A percentile compares a stretch with the other conserved stretches of the same genome.
phyloP scores from a whole-genome alignment of 352 stramenopile species.

The Globisporangium heterothallicum region DNA sequence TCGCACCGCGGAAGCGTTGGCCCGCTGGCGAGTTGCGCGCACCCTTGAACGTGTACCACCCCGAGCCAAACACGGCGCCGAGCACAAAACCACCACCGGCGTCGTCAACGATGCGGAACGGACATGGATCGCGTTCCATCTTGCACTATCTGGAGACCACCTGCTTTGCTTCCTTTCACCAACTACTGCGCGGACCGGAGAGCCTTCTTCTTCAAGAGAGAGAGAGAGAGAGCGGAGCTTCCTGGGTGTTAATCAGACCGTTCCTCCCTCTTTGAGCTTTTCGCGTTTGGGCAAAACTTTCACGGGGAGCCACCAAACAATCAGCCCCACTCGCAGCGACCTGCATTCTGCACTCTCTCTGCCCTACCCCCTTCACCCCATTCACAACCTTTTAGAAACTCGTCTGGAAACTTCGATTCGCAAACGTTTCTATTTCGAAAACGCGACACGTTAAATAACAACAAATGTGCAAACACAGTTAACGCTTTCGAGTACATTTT shows the following conservation, averaged over 20 bases:
- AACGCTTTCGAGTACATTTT: background rate
- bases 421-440: too few species aligned
- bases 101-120: constrained; percentile 98
- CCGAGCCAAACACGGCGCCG: constrained; percentile 91
- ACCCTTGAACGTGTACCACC: constrained; percentile 97
- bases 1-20: constrained; percentile 84
- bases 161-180: background rate
- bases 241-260: constrained; percentile 8
- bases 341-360: background rate
- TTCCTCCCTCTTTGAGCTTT: constrained; percentile 5
- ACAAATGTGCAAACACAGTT: background rate
- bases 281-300: constrained; percentile 3
- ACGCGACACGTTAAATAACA: background rate
- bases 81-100: constrained; percentile 97
- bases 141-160: background rate
- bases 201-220: too few species aligned
- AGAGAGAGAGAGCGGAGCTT: too few species aligned
- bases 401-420: background rate
- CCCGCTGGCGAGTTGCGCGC: constrained; percentile 90
- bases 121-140: constrained; percentile 94
- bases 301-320: constrained; percentile 13
- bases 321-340: background rate
- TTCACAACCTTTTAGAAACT: constrained; percentile 2
- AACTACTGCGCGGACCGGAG: too few species aligned
- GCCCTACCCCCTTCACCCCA: background rate